phyloP scores from a whole-genome alignment of 208 protist species.

The Porcisia deanei region DNA sequence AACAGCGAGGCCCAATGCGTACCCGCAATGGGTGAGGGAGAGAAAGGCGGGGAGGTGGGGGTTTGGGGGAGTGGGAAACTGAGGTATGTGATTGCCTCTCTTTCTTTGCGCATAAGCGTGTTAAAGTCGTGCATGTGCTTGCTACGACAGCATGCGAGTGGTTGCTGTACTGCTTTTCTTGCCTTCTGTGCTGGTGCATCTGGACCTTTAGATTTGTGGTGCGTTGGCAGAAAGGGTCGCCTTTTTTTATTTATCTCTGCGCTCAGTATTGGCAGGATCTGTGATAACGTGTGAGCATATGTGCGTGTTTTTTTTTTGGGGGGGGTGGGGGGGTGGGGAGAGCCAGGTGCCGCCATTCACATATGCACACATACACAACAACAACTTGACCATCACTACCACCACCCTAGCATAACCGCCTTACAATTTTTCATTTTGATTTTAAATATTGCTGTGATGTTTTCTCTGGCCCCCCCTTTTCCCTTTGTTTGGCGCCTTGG shows the following conservation, averaged over 20 bases:
- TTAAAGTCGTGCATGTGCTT: not conserved
- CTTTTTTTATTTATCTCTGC: not conserved
- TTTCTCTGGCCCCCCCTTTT: not conserved
- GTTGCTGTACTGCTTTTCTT: conserved; percentile 4
- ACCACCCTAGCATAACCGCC: not conserved
- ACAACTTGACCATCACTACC: too few species aligned
- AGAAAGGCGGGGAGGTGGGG: not conserved
- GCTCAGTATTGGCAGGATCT: not conserved
- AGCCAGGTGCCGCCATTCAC: not conserved
- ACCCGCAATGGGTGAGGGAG: not conserved
- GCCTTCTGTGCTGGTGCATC: not conserved
- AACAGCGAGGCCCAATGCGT: not conserved
- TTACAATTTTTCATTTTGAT: not conserved
- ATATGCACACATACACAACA: not conserved
- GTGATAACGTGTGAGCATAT: not conserved
- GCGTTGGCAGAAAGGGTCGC: not conserved
- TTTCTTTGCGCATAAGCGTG: not conserved
- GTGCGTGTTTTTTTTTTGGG: not conserved
- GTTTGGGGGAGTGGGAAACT: too few species aligned
- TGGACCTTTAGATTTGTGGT: not conserved
- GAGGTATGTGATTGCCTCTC: not conserved
- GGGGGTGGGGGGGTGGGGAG: not conserved
- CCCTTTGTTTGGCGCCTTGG: conserved; percentile 9
- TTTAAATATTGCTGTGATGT: not conserved
- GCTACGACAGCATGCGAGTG: not conserved